phyloP scores from a whole-genome alignment of 495 filamentous ascomycete species.

The Hyaloscypha bicolor region DNA sequence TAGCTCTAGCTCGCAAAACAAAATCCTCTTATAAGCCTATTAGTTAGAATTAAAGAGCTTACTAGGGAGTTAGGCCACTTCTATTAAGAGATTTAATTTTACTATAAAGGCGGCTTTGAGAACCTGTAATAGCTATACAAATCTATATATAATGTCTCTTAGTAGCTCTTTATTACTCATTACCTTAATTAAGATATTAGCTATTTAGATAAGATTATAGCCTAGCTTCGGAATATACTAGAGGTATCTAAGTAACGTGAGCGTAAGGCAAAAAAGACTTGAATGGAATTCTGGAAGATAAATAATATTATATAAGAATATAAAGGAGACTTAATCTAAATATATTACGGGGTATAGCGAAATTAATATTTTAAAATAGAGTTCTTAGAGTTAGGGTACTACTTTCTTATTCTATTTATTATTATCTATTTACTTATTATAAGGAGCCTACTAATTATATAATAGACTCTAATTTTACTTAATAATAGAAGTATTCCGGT shows the following conservation, averaged over 20 bases:
- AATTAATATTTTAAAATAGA: neutral
- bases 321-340: slow-evolving; percentile 15
- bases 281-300: slow-evolving; percentile 23
- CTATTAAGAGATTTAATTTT: slow-evolving; percentile 25
- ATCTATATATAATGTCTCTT: slow-evolving; percentile 20
- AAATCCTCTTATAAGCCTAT: slow-evolving; percentile 9
- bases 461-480: too few species aligned
- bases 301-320: slow-evolving; percentile 4
- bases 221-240: slow-evolving; percentile 20
- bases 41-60: slow-evolving; percentile 28
- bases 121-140: slow-evolving; percentile 25
- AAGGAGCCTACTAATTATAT: too few species aligned
- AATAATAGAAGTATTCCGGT: too few species aligned
- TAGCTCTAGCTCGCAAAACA: slow-evolving; percentile 23
- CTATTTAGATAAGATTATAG: slow-evolving; percentile 13
- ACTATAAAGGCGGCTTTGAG: slow-evolving; percentile 23
- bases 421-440: too few species aligned
- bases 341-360: neutral
- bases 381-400: neutral
- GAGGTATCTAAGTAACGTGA: slow-evolving; percentile 16
- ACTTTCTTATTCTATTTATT: neutral
- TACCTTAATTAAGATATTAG: slow-evolving; percentile 15
- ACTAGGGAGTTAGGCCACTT: slow-evolving; percentile 21
- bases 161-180: slow-evolving; percentile 21
- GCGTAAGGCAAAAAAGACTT: slow-evolving; percentile 20